These are phyloP conservation scores for Hibiscus mutabilis DNA, from an alignment of 345 rosid species.

Conservation along the genomic window DNA sequence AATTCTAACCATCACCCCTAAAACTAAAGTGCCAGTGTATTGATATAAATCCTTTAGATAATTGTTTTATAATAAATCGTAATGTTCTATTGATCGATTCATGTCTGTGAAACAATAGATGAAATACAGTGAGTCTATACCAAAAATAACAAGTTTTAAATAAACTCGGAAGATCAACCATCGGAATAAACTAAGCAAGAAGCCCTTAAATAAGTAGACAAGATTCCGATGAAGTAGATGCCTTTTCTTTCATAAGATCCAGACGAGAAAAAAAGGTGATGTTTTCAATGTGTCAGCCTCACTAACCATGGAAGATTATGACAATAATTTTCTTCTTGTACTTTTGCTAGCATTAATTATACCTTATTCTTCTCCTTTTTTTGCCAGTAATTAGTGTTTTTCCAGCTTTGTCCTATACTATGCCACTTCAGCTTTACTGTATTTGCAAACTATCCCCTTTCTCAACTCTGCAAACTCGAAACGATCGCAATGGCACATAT, in stretches of 20 bases:
- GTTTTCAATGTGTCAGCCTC: background rate
- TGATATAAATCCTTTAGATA: too few relatives aligned
- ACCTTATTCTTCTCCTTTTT: background rate
- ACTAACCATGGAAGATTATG: background rate
- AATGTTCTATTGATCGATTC: too few relatives aligned
- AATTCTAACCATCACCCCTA: too few relatives aligned
- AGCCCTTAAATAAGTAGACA: background rate
- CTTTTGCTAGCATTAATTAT: background rate
- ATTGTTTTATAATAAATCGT: too few relatives aligned
- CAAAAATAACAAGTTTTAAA: too few relatives aligned
- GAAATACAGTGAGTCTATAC: too few relatives aligned
- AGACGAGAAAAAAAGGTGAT: background rate
- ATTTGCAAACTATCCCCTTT: background rate
- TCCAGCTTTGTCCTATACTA: background rate
- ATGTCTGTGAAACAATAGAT: too few relatives aligned
- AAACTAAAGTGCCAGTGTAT: too few relatives aligned
- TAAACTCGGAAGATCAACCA: too few relatives aligned
- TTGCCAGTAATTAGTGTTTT: background rate
- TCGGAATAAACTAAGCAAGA: background rate
- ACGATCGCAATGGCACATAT: background rate
- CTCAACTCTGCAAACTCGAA: background rate
- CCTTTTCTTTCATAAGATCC: background rate
- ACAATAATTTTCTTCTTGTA: background rate
- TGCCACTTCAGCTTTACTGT: background rate
- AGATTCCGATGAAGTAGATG: background rate